Conservation (phyloP, 805 yeast species). For the Kluyveromyces aestuarii region DNA sequence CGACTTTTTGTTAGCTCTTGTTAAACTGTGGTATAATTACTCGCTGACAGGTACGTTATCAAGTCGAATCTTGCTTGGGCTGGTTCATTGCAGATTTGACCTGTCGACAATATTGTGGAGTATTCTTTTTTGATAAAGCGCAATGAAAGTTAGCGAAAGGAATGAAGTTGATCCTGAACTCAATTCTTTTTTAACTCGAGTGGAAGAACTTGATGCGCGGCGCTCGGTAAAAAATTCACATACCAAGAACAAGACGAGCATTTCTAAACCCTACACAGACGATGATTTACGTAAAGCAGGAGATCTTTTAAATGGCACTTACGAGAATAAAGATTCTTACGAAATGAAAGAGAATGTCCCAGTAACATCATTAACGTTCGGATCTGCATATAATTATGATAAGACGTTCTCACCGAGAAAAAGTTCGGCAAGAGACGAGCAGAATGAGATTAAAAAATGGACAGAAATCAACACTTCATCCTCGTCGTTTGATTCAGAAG, state of each 20-base stretch:
- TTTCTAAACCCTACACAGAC: slow-evolving; percentile 4
- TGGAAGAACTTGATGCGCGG: slow-evolving; percentile 17
- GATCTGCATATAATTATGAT: slow-evolving; percentile 26
- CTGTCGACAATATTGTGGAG: no score
- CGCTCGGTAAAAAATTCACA: slow-evolving; percentile 3
- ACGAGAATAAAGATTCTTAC: slow-evolving; percentile 1
- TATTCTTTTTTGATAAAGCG: neutral
- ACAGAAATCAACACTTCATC: neutral
- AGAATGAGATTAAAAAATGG: slow-evolving; percentile 14
- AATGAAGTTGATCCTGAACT: slow-evolving; percentile 12
- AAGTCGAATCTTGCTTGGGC: no score
- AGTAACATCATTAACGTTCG: slow-evolving; percentile 13
- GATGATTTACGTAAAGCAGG: slow-evolving; percentile 13
- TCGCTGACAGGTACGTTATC: no score
- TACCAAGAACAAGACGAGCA: slow-evolving; percentile 4
- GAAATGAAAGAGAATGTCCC: neutral
- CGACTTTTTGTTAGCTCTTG: neutral
- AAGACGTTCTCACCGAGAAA: slow-evolving; percentile 22
- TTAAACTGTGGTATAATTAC: no score
- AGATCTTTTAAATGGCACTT: slow-evolving; percentile 11
- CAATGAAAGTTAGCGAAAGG: neutral
- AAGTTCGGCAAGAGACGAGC: slow-evolving; percentile 1
- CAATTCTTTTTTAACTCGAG: slow-evolving; percentile 19
- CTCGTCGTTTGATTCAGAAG: neutral
- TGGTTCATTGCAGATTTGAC: neutral